phyloP scores from a whole-genome alignment of 2,329 filamentous ascomycete species.

The Leptodontidium sp. region DNA sequence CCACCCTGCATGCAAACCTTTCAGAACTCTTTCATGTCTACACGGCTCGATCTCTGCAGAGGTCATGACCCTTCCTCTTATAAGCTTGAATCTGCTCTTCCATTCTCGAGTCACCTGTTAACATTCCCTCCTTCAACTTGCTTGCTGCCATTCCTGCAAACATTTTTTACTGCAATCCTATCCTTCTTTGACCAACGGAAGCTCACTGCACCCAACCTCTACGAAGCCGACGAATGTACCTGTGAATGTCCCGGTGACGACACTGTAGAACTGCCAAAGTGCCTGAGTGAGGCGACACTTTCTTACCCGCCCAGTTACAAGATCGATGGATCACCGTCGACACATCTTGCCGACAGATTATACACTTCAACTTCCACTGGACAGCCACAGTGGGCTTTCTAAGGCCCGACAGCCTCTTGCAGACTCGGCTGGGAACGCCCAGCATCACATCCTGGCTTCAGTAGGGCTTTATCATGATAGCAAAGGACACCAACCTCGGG shows the following conservation, averaged over 20 bases:
- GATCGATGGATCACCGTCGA: constrained; percentile 42
- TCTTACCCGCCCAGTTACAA: constrained; percentile 37
- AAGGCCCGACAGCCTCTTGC: constrained; percentile 42
- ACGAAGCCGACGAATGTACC: constrained; percentile 28
- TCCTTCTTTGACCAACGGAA: constrained; percentile 40
- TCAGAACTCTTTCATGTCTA: constrained; percentile 25
- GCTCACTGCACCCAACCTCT: constrained; percentile 34
- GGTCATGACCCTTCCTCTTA: constrained; percentile 37
- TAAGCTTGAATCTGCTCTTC: constrained; percentile 43
- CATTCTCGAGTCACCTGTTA: constrained; percentile 45
- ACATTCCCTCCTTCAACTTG: constrained; percentile 42
- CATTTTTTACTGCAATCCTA: constrained; percentile 47
- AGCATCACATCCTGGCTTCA: constrained; percentile 42
- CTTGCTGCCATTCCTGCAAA: constrained; percentile 45
- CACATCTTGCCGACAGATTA: constrained; percentile 40
- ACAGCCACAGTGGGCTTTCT: constrained; percentile 35
- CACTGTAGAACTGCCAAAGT: constrained; percentile 29
- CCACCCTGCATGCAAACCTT: constrained; percentile 39
- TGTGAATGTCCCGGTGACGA: constrained; percentile 31
- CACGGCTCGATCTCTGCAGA: constrained; percentile 6
- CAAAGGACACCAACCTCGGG: constrained; percentile 38
- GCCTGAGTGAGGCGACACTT: constrained; percentile 41
- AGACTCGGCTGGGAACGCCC: constrained; percentile 45
- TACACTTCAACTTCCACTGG: constrained; percentile 33
- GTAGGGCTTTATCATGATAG: constrained; percentile 41